These are phyloP conservation scores for Cryptosporidium ryanae DNA, from an alignment of 169 alveolate genomes.

Conservation along the genomic window DNA sequence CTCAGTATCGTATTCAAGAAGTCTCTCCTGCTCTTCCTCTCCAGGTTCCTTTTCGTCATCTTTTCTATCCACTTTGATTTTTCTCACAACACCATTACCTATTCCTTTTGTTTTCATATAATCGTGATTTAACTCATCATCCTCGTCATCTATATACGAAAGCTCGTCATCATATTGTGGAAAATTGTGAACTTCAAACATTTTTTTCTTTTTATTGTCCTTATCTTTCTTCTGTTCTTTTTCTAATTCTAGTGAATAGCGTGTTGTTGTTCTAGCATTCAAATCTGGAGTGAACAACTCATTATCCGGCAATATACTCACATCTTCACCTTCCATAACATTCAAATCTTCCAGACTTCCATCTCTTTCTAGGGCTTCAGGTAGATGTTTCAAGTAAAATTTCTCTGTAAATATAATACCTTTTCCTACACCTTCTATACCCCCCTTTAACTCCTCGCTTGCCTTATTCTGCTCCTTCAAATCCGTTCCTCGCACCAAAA, in stretches of 20 bases:
- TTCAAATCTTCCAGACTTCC: constrained; percentile 6
- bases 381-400: constrained; percentile 50
- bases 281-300: constrained; percentile 17
- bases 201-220: not conserved
- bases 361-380: constrained; percentile 30
- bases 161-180: not conserved
- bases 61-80: not conserved
- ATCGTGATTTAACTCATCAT: no score
- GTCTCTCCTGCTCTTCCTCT: constrained; percentile 18
- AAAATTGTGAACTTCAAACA: not conserved
- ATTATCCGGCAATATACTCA: constrained; percentile 34
- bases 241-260: constrained; percentile 6
- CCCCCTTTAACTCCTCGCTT: not conserved
- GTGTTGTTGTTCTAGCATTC: constrained; percentile 35
- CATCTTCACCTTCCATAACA: constrained; percentile 15
- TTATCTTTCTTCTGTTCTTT: not conserved
- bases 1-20: constrained; percentile 50
- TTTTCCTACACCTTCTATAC: constrained; percentile 4
- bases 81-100: no score
- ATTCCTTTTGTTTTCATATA: no score
- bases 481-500: not conserved
- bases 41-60: constrained; percentile 19
- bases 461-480: not conserved
- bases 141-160: constrained; percentile 30
- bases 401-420: constrained; percentile 35